These are phyloP conservation scores for Dactylonectria macrodidyma DNA, from an alignment of 2,329 filamentous ascomycete species.

Conservation along the genomic window DNA sequence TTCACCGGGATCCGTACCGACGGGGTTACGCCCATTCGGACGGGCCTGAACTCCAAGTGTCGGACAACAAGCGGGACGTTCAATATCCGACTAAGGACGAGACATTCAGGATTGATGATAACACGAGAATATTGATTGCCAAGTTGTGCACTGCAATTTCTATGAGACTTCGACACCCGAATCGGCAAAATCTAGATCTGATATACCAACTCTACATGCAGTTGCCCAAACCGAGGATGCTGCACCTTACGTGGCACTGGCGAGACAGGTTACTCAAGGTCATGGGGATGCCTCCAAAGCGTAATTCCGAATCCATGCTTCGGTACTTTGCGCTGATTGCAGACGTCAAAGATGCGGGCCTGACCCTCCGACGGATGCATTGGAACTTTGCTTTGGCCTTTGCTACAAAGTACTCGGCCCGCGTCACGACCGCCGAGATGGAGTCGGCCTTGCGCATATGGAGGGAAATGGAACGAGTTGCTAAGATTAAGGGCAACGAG, in stretches of 20 bases:
- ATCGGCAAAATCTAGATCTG: constrained; percentile 56
- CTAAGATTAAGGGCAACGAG: constrained; percentile 74
- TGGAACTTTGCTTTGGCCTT: constrained; percentile 91
- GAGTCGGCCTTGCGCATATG: constrained; percentile 81
- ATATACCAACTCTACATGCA: constrained; percentile 66
- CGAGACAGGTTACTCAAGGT: constrained; percentile 77
- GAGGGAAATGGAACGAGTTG: constrained; percentile 88
- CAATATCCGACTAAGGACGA: constrained; percentile 62
- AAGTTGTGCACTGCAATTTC: constrained; percentile 60
- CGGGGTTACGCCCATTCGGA: constrained; percentile 68
- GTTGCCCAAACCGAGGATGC: constrained; percentile 68
- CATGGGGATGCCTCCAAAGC: constrained; percentile 74
- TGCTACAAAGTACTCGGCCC: constrained; percentile 79
- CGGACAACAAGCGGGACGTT: constrained; percentile 65
- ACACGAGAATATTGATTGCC: constrained; percentile 54
- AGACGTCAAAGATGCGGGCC: constrained; percentile 82
- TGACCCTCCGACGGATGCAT: constrained; percentile 76
- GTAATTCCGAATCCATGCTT: constrained; percentile 75
- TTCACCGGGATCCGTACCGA: constrained; percentile 67
- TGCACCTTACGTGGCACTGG: constrained; percentile 63
- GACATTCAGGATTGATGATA: constrained; percentile 53
- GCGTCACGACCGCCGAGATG: constrained; percentile 70
- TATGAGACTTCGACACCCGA: constrained; percentile 59
- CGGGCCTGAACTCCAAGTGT: constrained; percentile 64
- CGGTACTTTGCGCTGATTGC: constrained; percentile 88